Evolutionary conservation across 257 asterid genomes (phyloP), one percentile per base, ranked within the genome.

Genomic region (Leptodermis oblonga): DNA sequence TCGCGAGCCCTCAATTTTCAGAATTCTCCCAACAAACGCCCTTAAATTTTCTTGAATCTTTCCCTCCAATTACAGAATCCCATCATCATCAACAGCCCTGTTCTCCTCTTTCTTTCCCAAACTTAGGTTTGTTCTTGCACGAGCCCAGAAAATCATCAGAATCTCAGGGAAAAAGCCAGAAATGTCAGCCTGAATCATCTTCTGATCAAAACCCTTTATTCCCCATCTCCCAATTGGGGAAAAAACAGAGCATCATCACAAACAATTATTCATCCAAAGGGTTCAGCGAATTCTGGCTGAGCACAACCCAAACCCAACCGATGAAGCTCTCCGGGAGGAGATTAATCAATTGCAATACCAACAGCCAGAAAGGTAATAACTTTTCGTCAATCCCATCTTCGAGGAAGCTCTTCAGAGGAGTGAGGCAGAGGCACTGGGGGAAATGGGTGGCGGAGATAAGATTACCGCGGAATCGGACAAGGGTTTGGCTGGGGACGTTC

Each of bases 361-460:
- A 55, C 62, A 54, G 46, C 28, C 77, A 73, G 46, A 78, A 73
- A n/a, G n/a, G n/a, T 31, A 41, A 70, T 28, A 7, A 70, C 45
- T 9, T 34, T 36, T 62, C 80, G 2, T 67, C 80, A 8, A 30
- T 26, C 1, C 61, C 77, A 6, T 71, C 84, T 11, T 65, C 73
- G 65, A 76, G 71, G 70, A 88, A 88, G 80, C 84, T 88, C 4
- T 91, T 81, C 72, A 39, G 96, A 64, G 90, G 89, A 65, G 90
- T 85, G 17, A 77, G 90, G 39, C 87, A 85, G 59, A 75, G 90
- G 74, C 90, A 83, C 30, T 83, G 90, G 90, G 90, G 90, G 28
- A 85, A 85, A 80, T 85, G 90, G 90, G 90, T 85, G 0, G 87
- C 90, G 0, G 90, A 85, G 53, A 85, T 85, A n/a, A 61, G 90